A percentile compares a stretch with the other conserved stretches of the same genome.
Conservation (phyloP, 2,329 filamentous ascomycete species). For the Pestalotiopsis sp. region DNA sequence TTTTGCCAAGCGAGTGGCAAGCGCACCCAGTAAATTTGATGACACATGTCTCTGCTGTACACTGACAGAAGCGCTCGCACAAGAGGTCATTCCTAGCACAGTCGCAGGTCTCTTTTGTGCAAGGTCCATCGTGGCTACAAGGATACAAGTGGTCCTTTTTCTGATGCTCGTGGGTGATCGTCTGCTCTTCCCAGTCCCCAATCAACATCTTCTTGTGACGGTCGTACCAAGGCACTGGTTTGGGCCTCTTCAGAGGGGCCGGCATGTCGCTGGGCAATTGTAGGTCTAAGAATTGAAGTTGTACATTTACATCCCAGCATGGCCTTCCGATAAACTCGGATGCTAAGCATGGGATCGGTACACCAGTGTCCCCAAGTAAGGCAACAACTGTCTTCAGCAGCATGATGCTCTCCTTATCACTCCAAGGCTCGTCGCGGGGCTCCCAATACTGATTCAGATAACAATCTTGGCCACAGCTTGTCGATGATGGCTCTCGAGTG, state of each 20-base stretch:
- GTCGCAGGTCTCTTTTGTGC: conserved; percentile 58
- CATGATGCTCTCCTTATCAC: conserved; percentile 45
- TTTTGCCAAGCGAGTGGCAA: conserved; percentile 63
- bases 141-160: conserved; percentile 61
- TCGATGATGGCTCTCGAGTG: conserved; percentile 34
- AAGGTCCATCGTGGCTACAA: conserved; percentile 71
- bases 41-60: conserved; percentile 58
- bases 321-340: conserved; percentile 51
- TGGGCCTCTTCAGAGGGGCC: conserved; percentile 36
- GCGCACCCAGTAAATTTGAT: conserved; percentile 68
- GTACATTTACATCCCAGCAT: conserved; percentile 54
- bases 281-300: conserved; percentile 42
- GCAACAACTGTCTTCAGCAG: conserved; percentile 50
- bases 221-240: conserved; percentile 56
- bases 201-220: conserved; percentile 55
- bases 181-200: conserved; percentile 58
- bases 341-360: conserved; percentile 50
- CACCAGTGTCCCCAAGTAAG: conserved; percentile 42
- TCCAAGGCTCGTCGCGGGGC: conserved; percentile 44
- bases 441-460: conserved; percentile 37
- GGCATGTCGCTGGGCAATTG: conserved; percentile 28
- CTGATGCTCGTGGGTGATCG: conserved; percentile 56
- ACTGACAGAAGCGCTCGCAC: conserved; percentile 74
- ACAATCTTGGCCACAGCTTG: conserved; percentile 40
- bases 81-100: conserved; percentile 64